Evolutionary conservation across 2,329 filamentous ascomycete species (phyloP).

Genomic region (Colletotrichum scovillei): DNA sequence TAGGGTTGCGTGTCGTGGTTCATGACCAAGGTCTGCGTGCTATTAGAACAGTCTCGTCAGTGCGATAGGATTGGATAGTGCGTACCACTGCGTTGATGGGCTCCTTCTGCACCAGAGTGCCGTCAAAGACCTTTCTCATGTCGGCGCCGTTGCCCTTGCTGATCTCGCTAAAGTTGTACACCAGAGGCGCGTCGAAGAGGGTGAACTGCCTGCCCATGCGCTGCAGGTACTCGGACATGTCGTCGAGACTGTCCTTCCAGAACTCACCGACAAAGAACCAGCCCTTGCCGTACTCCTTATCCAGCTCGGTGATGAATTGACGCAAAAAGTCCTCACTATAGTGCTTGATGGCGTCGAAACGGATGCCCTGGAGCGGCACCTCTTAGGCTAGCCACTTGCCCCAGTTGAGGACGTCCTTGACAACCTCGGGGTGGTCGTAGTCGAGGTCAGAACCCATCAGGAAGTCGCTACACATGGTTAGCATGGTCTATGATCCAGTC

Average conservation of each 20-base stretch:
- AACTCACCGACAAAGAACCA: slow-evolving; percentile 54
- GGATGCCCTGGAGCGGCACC: slow-evolving; percentile 72
- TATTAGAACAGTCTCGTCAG: too few species aligned
- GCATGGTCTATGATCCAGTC: slow-evolving; percentile 61
- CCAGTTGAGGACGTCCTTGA: slow-evolving; percentile 74
- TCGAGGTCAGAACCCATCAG: slow-evolving; percentile 81
- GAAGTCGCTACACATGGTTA: slow-evolving; percentile 70
- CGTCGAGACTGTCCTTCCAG: slow-evolving; percentile 51
- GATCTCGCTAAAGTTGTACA: slow-evolving; percentile 73
- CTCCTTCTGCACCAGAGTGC: slow-evolving; percentile 62
- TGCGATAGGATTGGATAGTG: not conserved
- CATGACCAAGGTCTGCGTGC: slow-evolving; percentile 69
- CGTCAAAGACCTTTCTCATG: slow-evolving; percentile 71
- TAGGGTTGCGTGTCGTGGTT: slow-evolving; percentile 74
- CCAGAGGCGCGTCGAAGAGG: slow-evolving; percentile 76
- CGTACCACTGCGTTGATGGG: slow-evolving; percentile 50
- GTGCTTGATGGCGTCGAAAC: slow-evolving; percentile 80
- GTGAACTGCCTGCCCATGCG: slow-evolving; percentile 67
- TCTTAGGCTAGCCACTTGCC: slow-evolving; percentile 73
- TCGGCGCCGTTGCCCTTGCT: slow-evolving; percentile 68
- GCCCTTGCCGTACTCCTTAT: slow-evolving; percentile 52
- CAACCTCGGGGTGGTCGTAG: slow-evolving; percentile 72
- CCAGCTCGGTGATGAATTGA: slow-evolving; percentile 70
- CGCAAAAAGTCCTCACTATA: slow-evolving; percentile 75
- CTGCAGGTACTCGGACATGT: slow-evolving; percentile 46